phyloP scores from a whole-genome alignment of 1,284 basidiomycete genomes.

The Cronartium quercuum region DNA sequence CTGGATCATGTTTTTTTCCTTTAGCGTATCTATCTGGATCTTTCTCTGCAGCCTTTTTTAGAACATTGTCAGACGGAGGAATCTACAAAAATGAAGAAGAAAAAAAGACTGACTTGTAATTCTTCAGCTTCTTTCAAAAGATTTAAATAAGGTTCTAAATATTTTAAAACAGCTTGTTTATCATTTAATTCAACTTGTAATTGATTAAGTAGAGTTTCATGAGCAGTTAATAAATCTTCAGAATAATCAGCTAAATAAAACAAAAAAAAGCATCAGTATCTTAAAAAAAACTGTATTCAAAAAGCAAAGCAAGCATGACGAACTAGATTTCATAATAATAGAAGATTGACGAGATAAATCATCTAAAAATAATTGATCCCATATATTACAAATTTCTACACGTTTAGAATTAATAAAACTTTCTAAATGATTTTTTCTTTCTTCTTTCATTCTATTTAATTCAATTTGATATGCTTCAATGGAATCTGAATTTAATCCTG shows the following conservation, averaged over 20 bases:
- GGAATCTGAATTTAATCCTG: conserved; percentile 58
- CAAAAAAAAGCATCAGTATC: conserved; percentile 39
- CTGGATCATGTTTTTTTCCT: conserved; percentile 44
- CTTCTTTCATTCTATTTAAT: conserved; percentile 76
- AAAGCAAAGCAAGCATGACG: conserved; percentile 44
- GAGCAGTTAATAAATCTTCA: conserved; percentile 76
- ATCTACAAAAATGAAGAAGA: background rate
- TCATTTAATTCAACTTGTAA: conserved; percentile 71
- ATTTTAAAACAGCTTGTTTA: conserved; percentile 69
- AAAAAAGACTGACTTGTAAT: conserved; percentile 55
- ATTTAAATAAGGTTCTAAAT: conserved; percentile 79
- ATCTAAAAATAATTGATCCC: conserved; percentile 79
- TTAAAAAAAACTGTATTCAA: background rate
- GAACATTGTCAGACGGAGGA: background rate
- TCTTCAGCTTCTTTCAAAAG: conserved; percentile 88
- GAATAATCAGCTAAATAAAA: conserved; percentile 67
- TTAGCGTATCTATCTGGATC: conserved; percentile 40
- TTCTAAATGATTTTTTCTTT: conserved; percentile 80
- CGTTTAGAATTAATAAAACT: conserved; percentile 77
- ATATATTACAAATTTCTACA: conserved; percentile 70
- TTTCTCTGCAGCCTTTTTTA: conserved; percentile 27
- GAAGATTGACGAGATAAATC: conserved; percentile 76
- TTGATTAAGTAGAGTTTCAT: conserved; percentile 77
- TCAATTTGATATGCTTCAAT: conserved; percentile 67
- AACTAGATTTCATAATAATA: conserved; percentile 71